These are phyloP conservation scores for Diospyros lotus DNA, from an alignment of 148 eudicot species.

Conservation along the genomic window DNA sequence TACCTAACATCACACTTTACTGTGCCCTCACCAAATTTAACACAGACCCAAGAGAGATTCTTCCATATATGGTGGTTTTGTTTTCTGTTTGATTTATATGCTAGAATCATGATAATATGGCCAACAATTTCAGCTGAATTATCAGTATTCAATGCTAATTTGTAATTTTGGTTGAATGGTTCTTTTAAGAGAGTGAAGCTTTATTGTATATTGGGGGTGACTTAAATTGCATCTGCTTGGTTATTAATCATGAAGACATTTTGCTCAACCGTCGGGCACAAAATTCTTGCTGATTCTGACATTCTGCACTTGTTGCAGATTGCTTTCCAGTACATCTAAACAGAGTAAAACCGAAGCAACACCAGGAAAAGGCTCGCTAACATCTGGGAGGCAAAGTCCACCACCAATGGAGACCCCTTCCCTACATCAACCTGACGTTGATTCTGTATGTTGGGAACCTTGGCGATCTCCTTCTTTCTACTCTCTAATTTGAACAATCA, in stretches of 20 bases:
- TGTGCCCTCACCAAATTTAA: neutral
- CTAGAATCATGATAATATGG: no score
- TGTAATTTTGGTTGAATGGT: neutral
- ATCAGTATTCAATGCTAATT: neutral
- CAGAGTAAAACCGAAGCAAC: constrained; percentile 41
- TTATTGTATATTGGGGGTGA: neutral
- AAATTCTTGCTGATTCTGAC: constrained; percentile 1
- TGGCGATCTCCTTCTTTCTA: neutral
- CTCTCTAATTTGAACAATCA: constrained; percentile 1
- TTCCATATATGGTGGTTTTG: neutral
- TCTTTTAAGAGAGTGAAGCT: neutral
- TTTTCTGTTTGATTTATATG: constrained; percentile 1
- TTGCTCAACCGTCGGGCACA: neutral
- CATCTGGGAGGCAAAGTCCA: constrained; percentile 43
- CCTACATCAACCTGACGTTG: constrained; percentile 37
- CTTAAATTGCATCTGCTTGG: neutral
- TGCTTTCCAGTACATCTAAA: constrained; percentile 59
- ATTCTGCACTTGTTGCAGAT: constrained; percentile 38
- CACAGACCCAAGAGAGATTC: neutral
- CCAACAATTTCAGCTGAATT: no score
- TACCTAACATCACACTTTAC: no score
- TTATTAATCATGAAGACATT: no score
- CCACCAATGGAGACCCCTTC: constrained; percentile 32
- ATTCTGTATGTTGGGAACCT: constrained; percentile 29
- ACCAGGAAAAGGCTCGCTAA: constrained; percentile 46